These are phyloP conservation scores for Magnusiomyces paraingens DNA, from an alignment of 1,139 yeast species.

Conservation along the genomic window DNA sequence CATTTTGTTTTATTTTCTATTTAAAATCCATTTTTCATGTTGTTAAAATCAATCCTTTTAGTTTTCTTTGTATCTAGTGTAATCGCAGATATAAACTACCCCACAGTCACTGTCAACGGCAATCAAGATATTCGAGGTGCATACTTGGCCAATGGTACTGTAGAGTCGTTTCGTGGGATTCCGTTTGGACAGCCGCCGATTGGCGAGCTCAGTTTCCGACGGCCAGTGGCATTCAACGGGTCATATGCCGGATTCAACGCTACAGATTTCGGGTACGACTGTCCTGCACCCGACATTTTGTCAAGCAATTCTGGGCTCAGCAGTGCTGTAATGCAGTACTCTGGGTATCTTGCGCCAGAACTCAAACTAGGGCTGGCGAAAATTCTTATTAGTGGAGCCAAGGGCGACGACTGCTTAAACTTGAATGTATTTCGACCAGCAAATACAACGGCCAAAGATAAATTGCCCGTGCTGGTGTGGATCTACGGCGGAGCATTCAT, in stretches of 20 bases:
- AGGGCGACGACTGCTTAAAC: conserved; percentile 24
- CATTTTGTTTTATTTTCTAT: neutral
- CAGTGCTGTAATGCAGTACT: neutral
- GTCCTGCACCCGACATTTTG: conserved; percentile 6
- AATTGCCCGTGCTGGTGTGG: conserved; percentile 33
- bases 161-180: conserved; percentile 24
- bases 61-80: neutral
- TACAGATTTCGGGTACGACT: neutral
- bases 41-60: neutral
- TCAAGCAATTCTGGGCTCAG: neutral
- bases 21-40: neutral
- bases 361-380: neutral
- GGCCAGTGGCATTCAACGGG: conserved; percentile 9
- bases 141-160: neutral
- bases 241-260: conserved; percentile 10
- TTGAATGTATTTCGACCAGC: conserved; percentile 22
- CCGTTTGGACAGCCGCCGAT: conserved; percentile 27
- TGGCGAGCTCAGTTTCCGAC: conserved; percentile 22
- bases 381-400: neutral
- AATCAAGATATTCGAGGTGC: conserved; percentile 11
- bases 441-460: conserved; percentile 10
- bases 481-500: conserved; percentile 36
- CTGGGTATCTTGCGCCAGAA: neutral
- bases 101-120: conserved; percentile 10
- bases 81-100: neutral